Evolutionary conservation across 129 eudicot species (phyloP).

Genomic region (carrot (Daucus carota)): DNA sequence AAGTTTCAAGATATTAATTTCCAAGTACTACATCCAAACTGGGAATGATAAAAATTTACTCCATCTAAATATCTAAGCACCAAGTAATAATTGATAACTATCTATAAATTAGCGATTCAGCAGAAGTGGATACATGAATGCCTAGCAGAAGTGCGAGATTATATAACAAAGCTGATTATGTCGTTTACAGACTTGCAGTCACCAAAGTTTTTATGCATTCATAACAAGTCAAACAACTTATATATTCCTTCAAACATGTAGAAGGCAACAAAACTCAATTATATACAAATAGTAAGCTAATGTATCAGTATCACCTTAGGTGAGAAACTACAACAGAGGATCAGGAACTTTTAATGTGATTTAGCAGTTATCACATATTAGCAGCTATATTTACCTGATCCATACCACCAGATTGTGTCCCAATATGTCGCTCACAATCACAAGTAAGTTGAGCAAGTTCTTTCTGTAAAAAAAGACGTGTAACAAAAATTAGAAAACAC

Average conservation of each 20-base stretch:
- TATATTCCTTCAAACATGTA: background rate
- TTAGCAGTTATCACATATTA: background rate
- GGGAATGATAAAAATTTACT: background rate
- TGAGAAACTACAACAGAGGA: background rate
- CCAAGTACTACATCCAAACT: background rate
- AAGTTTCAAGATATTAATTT: background rate
- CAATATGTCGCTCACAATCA: constrained; percentile 94
- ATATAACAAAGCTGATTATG: background rate
- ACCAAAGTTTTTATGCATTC: background rate
- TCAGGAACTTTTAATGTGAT: background rate
- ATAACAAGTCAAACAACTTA: background rate
- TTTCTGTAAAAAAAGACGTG: constrained; percentile 35
- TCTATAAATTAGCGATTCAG: background rate
- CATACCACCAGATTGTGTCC: constrained; percentile 99
- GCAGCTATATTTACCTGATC: constrained; percentile 56
- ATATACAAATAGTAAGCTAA: background rate
- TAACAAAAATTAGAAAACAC: background rate
- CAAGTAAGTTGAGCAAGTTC: constrained; percentile 91
- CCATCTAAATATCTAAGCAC: background rate
- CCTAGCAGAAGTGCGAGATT: background rate
- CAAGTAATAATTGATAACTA: background rate
- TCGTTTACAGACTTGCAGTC: background rate
- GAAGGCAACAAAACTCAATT: background rate
- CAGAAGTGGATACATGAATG: no score
- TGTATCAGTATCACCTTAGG: background rate